Evolutionary conservation across 768 basidiomycete genomes (phyloP).

Genomic region (Podaxis sp.): DNA sequence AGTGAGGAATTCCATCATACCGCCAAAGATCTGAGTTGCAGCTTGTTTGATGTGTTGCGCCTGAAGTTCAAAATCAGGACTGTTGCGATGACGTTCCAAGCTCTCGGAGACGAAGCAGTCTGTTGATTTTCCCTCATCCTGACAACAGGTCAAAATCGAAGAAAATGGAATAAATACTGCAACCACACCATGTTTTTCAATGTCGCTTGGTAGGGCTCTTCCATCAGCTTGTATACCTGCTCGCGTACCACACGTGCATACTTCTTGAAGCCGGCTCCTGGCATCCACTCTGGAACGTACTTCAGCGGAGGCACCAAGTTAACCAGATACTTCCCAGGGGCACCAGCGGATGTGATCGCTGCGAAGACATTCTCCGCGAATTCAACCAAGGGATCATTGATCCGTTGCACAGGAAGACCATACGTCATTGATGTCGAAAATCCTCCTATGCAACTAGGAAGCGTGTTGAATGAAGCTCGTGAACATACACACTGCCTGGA

Average conservation of each 20-base stretch:
- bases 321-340: not conserved
- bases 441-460: slow-evolving; percentile 5
- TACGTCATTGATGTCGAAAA: not conserved
- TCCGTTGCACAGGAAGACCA: not conserved
- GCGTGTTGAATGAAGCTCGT: not conserved
- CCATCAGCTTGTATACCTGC: not conserved
- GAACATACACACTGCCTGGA: slow-evolving; percentile 4
- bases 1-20: not conserved
- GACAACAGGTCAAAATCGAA: not conserved
- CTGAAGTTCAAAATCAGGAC: not conserved
- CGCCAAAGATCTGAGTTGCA: not conserved
- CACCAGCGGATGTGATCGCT: not conserved
- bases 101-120: not conserved
- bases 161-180: not conserved
- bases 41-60: not conserved
- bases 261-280: slow-evolving; percentile 1
- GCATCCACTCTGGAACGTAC: slow-evolving; percentile 6
- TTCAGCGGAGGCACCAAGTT: slow-evolving; percentile 1
- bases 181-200: not conserved
- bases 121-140: not conserved
- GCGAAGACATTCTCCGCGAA: not conserved
- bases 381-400: not conserved
- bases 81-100: not conserved
- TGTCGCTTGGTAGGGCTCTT: not conserved
- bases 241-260: not conserved